Conservation (phyloP, 345 rosid species). For the Rhodamnia argentea region DNA sequence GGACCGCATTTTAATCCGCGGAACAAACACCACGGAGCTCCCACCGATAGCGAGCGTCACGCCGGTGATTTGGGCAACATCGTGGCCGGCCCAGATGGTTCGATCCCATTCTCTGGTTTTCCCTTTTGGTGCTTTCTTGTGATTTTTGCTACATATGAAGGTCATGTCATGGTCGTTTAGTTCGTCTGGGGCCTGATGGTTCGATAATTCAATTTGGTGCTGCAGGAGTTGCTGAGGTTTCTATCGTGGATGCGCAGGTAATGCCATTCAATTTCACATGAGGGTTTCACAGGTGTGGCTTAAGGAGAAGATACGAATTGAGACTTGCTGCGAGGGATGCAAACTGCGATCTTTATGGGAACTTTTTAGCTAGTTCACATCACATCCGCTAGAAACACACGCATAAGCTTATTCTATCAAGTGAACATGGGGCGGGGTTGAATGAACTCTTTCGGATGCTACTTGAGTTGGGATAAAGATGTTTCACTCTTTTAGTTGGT, state of each 20-base stretch:
- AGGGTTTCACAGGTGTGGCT: background rate
- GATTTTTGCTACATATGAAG: background rate
- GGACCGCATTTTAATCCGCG: constrained; percentile 97
- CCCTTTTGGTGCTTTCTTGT: background rate
- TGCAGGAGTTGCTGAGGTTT: constrained; percentile 86
- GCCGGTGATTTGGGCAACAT: constrained; percentile 97
- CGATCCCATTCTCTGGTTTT: background rate
- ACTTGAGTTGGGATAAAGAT: background rate
- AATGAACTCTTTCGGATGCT: background rate
- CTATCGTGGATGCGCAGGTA: constrained; percentile 59
- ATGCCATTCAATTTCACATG: background rate
- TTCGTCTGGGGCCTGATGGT: background rate
- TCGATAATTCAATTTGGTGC: background rate
- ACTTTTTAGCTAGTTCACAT: accelerated
- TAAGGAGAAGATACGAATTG: background rate
- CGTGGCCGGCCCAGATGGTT: constrained; percentile 70
- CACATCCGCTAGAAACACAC: background rate
- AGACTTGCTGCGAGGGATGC: background rate
- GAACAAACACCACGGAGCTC: constrained; percentile 75
- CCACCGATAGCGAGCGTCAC: constrained; percentile 62
- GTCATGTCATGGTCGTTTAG: background rate
- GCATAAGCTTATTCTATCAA: background rate
- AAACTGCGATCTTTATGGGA: background rate
- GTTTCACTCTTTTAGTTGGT: background rate
- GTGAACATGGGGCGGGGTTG: background rate